Evolutionary conservation across 129 eudicot genomes (phyloP).

Genomic region (Logfia minima): DNA sequence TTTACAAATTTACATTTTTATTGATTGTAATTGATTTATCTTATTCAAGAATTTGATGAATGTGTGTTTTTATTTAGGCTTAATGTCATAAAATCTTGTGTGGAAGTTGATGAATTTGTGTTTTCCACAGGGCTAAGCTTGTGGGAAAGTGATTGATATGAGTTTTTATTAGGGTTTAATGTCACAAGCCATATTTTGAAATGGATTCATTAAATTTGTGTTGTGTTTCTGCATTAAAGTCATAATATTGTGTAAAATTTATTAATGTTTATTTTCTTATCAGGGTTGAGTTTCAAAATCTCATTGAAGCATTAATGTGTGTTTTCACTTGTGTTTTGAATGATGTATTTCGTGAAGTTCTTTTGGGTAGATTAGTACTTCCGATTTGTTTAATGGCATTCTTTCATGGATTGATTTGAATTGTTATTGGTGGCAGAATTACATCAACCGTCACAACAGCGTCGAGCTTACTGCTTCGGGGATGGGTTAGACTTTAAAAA

Average conservation of each 20-base stretch:
- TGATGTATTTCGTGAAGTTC: slow-evolving; percentile 14
- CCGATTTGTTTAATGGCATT: background rate
- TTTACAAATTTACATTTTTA: no score
- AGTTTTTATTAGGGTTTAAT: background rate
- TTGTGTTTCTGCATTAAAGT: background rate
- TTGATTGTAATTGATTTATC: background rate
- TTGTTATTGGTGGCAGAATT: slow-evolving; percentile 19
- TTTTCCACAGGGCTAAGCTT: background rate
- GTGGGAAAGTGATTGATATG: background rate
- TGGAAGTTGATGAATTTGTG: background rate
- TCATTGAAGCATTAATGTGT: background rate
- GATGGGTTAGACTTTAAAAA: slow-evolving; percentile 29
- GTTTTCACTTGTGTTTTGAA: slow-evolving; percentile 9
- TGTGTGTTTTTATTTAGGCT: background rate
- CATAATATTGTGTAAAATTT: background rate
- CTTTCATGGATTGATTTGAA: slow-evolving; percentile 3
- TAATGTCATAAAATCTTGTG: background rate
- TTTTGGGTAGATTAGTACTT: background rate
- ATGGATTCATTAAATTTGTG: background rate
- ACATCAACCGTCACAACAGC: slow-evolving; percentile 25
- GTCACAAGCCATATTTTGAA: background rate
- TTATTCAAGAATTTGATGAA: background rate
- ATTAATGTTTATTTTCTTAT: background rate
- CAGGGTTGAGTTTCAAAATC: background rate
- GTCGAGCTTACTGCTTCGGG: slow-evolving; percentile 39